Evolutionary conservation across 179 eudicot genomes (phyloP).

Genomic region (Actinidia arguta): DNA sequence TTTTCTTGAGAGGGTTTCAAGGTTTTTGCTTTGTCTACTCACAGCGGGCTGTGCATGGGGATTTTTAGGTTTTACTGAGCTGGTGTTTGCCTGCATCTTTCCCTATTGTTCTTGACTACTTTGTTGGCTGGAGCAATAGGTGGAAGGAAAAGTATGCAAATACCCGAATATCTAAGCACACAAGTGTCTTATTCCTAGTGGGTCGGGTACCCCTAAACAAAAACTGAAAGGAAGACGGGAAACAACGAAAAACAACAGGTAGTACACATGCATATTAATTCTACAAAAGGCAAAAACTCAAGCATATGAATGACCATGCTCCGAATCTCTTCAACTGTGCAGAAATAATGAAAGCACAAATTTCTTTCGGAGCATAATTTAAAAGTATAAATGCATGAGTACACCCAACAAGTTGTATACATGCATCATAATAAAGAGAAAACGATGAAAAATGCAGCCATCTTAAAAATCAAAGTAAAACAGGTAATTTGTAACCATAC

Average conservation of each 20-base stretch:
- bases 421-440: background rate
- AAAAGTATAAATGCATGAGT: background rate
- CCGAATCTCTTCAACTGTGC: background rate
- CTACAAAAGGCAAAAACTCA: background rate
- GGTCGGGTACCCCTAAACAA: no score
- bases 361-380: background rate
- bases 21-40: no score
- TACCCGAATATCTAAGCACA: no score
- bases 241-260: background rate
- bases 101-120: no score
- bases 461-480: background rate
- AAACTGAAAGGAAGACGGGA: background rate
- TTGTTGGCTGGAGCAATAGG: no score
- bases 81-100: no score
- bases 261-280: no score
- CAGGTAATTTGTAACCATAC: constrained; percentile 45
- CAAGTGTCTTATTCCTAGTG: no score
- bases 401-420: background rate
- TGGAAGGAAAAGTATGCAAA: no score
- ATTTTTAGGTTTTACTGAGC: no score
- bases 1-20: no score
- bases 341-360: background rate
- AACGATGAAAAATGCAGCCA: background rate
- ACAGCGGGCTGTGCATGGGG: no score
- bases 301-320: background rate